Percentiles rank a stretch among this genome's conserved stretches.
Evolutionary conservation across 768 basidiomycete species (phyloP).

Genomic region (Arthromyces matolae): DNA sequence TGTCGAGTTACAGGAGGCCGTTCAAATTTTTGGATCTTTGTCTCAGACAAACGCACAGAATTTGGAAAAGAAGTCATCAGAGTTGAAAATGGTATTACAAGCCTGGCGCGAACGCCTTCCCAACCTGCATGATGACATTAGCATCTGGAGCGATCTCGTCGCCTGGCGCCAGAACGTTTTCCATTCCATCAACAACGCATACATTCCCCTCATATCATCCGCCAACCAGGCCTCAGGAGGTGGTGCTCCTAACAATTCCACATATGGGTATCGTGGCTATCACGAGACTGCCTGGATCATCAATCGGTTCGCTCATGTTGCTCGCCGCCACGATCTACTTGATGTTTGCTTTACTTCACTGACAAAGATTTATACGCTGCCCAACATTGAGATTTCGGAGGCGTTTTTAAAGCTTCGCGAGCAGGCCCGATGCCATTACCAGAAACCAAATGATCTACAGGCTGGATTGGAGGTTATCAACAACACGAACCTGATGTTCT

Average conservation of each 20-base stretch:
- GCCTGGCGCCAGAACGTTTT: conserved; percentile 99
- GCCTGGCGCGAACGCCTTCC: conserved; percentile 97
- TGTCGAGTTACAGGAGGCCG: conserved; percentile 94
- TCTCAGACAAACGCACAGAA: conserved; percentile 83
- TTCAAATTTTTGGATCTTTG: conserved; percentile 89
- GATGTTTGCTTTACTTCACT: conserved; percentile 94
- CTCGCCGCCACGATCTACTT: conserved; percentile 91
- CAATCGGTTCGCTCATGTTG: conserved; percentile 98
- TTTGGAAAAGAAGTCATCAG: conserved; percentile 90
- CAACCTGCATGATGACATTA: conserved; percentile 95
- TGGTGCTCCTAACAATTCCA: conserved; percentile 54
- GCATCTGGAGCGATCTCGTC: conserved; percentile 98
- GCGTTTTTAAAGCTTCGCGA: conserved; percentile 98
- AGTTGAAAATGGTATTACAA: conserved; percentile 93
- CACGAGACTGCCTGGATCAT: conserved; percentile 99
- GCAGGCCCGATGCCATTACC: conserved; percentile 97
- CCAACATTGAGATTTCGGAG: conserved; percentile 99
- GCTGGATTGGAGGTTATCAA: conserved; percentile 98
- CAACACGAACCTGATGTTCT: conserved; percentile 98
- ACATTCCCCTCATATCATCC: conserved; percentile 81
- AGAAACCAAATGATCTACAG: conserved; percentile 88
- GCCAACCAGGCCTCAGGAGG: conserved; percentile 45
- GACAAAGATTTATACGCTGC: conserved; percentile 96
- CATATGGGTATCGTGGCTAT: conserved; percentile 91
- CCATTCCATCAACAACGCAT: conserved; percentile 92